Percentiles rank a stretch among this genome's conserved stretches.
phyloP scores from a whole-genome alignment of 2,329 filamentous ascomycete species.

The Dothidotthia symphoricarpi region DNA sequence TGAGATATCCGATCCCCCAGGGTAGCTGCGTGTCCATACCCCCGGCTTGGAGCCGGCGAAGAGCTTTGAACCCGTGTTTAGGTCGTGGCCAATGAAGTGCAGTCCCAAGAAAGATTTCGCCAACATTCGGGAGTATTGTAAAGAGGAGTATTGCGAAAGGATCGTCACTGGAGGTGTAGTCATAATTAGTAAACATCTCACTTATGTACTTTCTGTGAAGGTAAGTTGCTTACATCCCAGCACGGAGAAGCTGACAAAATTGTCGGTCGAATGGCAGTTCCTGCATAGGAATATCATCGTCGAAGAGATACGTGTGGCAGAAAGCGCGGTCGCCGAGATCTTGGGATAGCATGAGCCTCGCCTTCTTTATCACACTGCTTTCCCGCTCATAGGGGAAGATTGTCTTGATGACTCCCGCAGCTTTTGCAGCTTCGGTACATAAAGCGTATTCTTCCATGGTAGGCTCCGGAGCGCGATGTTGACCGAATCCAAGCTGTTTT shows the following conservation, averaged over 20 bases:
- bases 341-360: not conserved
- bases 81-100: not conserved
- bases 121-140: not conserved
- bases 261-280: not conserved
- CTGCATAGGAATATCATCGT: not conserved
- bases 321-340: not conserved
- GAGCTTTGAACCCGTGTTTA: not conserved
- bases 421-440: conserved; percentile 7
- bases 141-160: not conserved
- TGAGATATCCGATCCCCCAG: not conserved
- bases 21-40: not conserved
- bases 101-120: not conserved
- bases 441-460: conserved; percentile 1
- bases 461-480: not conserved
- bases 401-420: conserved; percentile 7
- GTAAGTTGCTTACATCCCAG: too few species aligned
- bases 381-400: conserved; percentile 6
- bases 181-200: too few species aligned
- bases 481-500: not conserved
- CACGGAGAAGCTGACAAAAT: not conserved
- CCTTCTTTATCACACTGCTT: conserved; percentile 4
- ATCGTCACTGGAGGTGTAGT: too few species aligned
- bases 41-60: not conserved
- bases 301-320: conserved; percentile 1
- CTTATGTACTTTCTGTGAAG: too few species aligned